Evolutionary conservation across 179 eudicot genomes (phyloP).

Genomic region (Spinacia oleracea): DNA sequence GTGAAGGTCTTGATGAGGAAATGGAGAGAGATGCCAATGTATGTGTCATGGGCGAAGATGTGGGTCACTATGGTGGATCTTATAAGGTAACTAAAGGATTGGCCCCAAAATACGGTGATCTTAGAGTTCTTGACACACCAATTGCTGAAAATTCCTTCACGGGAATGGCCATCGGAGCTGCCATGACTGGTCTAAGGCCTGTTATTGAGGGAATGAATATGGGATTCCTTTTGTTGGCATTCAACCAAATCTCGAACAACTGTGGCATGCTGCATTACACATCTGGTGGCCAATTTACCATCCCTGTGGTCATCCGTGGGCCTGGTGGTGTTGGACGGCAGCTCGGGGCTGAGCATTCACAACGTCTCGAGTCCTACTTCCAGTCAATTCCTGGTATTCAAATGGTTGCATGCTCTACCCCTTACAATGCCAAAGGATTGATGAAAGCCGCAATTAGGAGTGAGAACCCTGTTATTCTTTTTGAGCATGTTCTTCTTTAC

Average conservation of each 20-base stretch:
- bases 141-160: slow-evolving; percentile 96
- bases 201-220: slow-evolving; percentile 93
- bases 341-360: slow-evolving; percentile 95
- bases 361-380: slow-evolving; percentile 86
- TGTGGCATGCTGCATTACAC: slow-evolving; percentile 99
- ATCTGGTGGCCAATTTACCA: slow-evolving; percentile 93
- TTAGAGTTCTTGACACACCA: slow-evolving; percentile 90
- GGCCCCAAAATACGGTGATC: slow-evolving; percentile 77
- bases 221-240: slow-evolving; percentile 97
- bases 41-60: slow-evolving; percentile 93
- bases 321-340: slow-evolving; percentile 98
- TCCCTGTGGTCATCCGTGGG: slow-evolving; percentile 88
- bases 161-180: slow-evolving; percentile 95
- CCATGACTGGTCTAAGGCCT: slow-evolving; percentile 96
- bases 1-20: slow-evolving; percentile 94
- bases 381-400: slow-evolving; percentile 96
- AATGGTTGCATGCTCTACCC: slow-evolving; percentile 96
- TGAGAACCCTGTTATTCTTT: slow-evolving; percentile 88
- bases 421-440: slow-evolving; percentile 89
- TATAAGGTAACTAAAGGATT: slow-evolving; percentile 88
- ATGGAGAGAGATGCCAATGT: slow-evolving; percentile 82
- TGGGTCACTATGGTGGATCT: slow-evolving; percentile 96
- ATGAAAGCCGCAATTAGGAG: slow-evolving; percentile 97
- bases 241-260: slow-evolving; percentile 93
- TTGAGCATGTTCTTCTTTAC: slow-evolving; percentile 89